Evolutionary conservation across 345 rosid genomes (phyloP), one percentile per base, ranked within the genome.

Genomic region (Murraya koenigii): DNA sequence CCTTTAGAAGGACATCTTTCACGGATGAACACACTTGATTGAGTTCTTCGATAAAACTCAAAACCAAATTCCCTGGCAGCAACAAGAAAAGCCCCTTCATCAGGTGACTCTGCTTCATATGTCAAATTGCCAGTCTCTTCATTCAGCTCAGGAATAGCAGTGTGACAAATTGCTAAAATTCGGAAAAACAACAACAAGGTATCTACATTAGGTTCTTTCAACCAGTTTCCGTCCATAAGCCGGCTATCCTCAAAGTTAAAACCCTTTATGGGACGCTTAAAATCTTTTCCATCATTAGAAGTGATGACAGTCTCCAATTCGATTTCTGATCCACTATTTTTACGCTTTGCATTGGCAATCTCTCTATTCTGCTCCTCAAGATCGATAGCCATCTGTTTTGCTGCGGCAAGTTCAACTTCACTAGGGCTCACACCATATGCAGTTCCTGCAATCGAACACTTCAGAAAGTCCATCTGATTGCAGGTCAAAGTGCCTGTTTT

Each of bases 401-500:
- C 97, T 30, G 97, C 97, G 66, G 97, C 99, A 30, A 91, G 82
- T 73, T 95, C 99, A 49, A 95, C 97, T 89, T 95, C 97, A 41
- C 93, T 95, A 2, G 92, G 72, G 8, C 88, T 78, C 13, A 80
- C 84, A 22, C 99, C 98, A 68, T 91, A 95, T 69, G 97, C 83
- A 80, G 85, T 86, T 63, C 98, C 99, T 66, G 95, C 93, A 61
- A 97, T 89, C 6, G 99, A 97, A 82, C 99, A 97, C 85, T 93
- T 97, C 69, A 93, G 83, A 86, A 94, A 97, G 83, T 97, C 98
- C 99, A 97, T 97, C 85, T 97, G 99, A 80, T 94, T 97, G 84
- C 99, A 94, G 55, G 99, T 97, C 88, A 97, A 86, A 17, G 99
- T 97, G 74, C 99, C 99, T 0, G 99, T 97, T 87, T 97, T 97